phyloP scores from a whole-genome alignment of 345 rosid genomes.

The Chamaenerion angustifolium region DNA sequence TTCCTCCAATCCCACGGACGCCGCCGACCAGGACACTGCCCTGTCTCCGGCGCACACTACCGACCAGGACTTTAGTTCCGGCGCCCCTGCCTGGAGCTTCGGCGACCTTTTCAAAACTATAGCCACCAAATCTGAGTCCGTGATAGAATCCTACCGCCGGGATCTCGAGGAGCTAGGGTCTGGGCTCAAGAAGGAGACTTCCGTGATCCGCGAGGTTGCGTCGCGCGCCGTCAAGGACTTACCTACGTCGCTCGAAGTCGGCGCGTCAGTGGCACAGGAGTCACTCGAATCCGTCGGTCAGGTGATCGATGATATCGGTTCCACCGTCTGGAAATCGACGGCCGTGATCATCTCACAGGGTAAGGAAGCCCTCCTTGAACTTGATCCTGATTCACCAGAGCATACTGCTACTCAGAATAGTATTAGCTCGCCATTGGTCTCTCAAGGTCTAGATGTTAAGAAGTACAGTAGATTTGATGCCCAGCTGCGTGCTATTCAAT shows the following conservation, averaged over 20 bases:
- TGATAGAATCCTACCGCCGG: slow-evolving; percentile 48
- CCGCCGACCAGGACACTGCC: not conserved
- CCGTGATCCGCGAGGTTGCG: slow-evolving; percentile 49
- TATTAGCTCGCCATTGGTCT: slow-evolving; percentile 1
- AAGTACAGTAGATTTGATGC: slow-evolving; percentile 57
- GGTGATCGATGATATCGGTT: slow-evolving; percentile 64
- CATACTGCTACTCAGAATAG: not conserved
- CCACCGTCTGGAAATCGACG: slow-evolving; percentile 65
- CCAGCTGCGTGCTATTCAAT: slow-evolving; percentile 43
- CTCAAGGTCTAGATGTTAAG: slow-evolving; percentile 16
- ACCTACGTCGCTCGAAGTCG: slow-evolving; percentile 50
- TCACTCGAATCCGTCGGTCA: slow-evolving; percentile 70
- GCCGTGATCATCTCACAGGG: slow-evolving; percentile 57
- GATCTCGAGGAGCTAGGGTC: slow-evolving; percentile 65
- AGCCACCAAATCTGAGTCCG: slow-evolving; percentile 49
- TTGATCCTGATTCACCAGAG: slow-evolving; percentile 11
- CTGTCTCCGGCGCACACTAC: not conserved
- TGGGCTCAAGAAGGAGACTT: slow-evolving; percentile 54
- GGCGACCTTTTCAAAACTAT: slow-evolving; percentile 35
- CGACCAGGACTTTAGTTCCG: slow-evolving; percentile 6
- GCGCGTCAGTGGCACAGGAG: slow-evolving; percentile 67
- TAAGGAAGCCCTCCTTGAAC: slow-evolving; percentile 26
- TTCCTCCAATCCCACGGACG: slow-evolving; percentile 12
- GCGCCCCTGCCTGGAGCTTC: slow-evolving; percentile 34
- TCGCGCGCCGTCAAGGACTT: slow-evolving; percentile 66